Evolutionary conservation across 2,329 filamentous ascomycete species (phyloP).

Genomic region (Aspergillus nomiae): DNA sequence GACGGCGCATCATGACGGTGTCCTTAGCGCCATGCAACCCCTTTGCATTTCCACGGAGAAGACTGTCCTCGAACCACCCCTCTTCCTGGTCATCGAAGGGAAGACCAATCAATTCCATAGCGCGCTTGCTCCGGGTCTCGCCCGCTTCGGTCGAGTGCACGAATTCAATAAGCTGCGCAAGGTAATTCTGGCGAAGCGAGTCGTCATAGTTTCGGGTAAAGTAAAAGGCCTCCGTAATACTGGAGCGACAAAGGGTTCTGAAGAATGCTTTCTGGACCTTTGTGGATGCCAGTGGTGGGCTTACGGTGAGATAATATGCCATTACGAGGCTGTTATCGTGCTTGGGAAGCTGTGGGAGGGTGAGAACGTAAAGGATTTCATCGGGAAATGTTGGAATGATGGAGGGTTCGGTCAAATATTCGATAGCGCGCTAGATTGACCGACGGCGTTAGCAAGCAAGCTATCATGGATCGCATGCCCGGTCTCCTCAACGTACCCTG

Average conservation of each 20-base stretch:
- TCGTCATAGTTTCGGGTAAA: constrained; percentile 69
- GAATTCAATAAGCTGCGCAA: constrained; percentile 65
- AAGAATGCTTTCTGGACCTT: constrained; percentile 69
- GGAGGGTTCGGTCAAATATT: constrained; percentile 76
- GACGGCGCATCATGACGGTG: constrained; percentile 71
- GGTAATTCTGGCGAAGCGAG: constrained; percentile 62
- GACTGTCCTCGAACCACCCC: constrained; percentile 69
- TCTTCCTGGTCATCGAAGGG: constrained; percentile 74
- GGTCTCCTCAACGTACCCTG: constrained; percentile 47
- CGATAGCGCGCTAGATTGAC: constrained; percentile 61
- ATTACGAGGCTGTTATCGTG: constrained; percentile 67
- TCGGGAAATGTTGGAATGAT: constrained; percentile 80
- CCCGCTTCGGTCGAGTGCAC: constrained; percentile 52
- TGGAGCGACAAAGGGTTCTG: constrained; percentile 66
- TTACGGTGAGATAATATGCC: constrained; percentile 76
- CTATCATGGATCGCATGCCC: neutral
- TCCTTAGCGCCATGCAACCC: constrained; percentile 68
- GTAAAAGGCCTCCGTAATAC: constrained; percentile 71
- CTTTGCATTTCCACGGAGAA: constrained; percentile 67
- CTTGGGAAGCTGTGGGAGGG: constrained; percentile 58
- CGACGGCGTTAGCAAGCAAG: constrained; percentile 14
- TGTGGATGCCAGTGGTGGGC: constrained; percentile 68
- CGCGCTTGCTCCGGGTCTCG: constrained; percentile 53
- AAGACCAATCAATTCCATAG: constrained; percentile 70
- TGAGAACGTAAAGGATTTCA: constrained; percentile 73